phyloP scores from a whole-genome alignment of 495 filamentous ascomycete species.

The Annulohypoxylon bovei region DNA sequence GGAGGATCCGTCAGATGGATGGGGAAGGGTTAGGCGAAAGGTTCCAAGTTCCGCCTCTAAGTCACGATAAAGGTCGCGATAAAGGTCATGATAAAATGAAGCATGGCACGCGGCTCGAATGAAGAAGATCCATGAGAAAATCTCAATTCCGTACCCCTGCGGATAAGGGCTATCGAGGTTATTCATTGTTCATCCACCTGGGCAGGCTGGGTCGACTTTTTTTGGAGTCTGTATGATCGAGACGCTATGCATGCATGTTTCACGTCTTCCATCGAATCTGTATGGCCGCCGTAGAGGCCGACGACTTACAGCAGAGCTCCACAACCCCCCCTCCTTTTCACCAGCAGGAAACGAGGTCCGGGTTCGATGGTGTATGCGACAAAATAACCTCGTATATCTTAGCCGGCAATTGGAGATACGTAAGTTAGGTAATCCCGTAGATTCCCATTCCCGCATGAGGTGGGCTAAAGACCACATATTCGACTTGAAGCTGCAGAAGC shows the following conservation, averaged over 20 bases:
- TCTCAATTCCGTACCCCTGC: conserved; percentile 14
- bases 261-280: conserved; percentile 22
- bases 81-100: neutral
- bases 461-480: conserved; percentile 1
- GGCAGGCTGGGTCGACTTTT: conserved; percentile 21
- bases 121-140: conserved; percentile 4
- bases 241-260: conserved; percentile 41
- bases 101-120: conserved; percentile 3
- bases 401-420: conserved; percentile 1
- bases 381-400: conserved; percentile 10
- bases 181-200: conserved; percentile 13
- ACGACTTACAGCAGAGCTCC: conserved; percentile 24
- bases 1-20: neutral
- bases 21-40: neutral
- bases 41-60: neutral
- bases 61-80: no score
- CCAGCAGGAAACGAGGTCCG: conserved; percentile 1
- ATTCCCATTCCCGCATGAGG: neutral
- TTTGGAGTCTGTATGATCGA: conserved; percentile 35
- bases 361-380: conserved; percentile 7
- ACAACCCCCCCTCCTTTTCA: conserved; percentile 14
- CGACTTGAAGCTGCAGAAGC: neutral
- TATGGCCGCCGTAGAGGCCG: conserved; percentile 18
- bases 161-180: neutral
- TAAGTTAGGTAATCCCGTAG: neutral